Evolutionary conservation across 2,329 filamentous ascomycete genomes (phyloP).

Genomic region (Metarhizium guizhouense): DNA sequence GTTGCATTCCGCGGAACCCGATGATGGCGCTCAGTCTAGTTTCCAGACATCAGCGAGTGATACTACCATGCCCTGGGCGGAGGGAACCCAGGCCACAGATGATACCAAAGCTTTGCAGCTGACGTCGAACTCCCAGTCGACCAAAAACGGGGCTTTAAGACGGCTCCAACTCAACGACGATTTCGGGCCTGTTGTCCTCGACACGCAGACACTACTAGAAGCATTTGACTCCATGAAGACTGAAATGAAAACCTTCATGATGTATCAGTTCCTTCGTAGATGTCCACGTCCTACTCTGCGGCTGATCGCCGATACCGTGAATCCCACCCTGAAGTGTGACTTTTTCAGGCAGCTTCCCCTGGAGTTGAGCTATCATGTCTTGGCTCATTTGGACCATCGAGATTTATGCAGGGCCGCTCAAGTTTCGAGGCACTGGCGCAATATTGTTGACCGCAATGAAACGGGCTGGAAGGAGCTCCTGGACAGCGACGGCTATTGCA

Average conservation of each 20-base stretch:
- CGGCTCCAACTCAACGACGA: neutral
- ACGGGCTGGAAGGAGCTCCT: slow-evolving; percentile 92
- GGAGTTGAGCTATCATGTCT: slow-evolving; percentile 79
- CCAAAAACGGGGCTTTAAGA: slow-evolving; percentile 14
- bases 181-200: slow-evolving; percentile 44
- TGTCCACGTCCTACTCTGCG: slow-evolving; percentile 84
- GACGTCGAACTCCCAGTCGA: neutral
- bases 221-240: slow-evolving; percentile 85
- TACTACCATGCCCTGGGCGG: slow-evolving; percentile 22
- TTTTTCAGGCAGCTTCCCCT: slow-evolving; percentile 76
- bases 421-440: slow-evolving; percentile 90
- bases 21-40: slow-evolving; percentile 27
- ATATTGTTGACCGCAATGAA: slow-evolving; percentile 85
- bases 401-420: slow-evolving; percentile 86
- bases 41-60: slow-evolving; percentile 22
- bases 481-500: slow-evolving; percentile 69
- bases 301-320: slow-evolving; percentile 82
- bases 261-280: slow-evolving; percentile 87
- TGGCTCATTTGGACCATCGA: slow-evolving; percentile 75
- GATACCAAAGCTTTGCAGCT: slow-evolving; percentile 13
- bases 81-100: slow-evolving; percentile 32
- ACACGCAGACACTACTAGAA: slow-evolving; percentile 79
- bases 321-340: slow-evolving; percentile 89
- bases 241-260: slow-evolving; percentile 89
- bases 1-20: slow-evolving; percentile 36